These are phyloP conservation scores for Gliomastix tumulicola DNA, from an alignment of 2,329 filamentous ascomycete species.

Conservation along the genomic window DNA sequence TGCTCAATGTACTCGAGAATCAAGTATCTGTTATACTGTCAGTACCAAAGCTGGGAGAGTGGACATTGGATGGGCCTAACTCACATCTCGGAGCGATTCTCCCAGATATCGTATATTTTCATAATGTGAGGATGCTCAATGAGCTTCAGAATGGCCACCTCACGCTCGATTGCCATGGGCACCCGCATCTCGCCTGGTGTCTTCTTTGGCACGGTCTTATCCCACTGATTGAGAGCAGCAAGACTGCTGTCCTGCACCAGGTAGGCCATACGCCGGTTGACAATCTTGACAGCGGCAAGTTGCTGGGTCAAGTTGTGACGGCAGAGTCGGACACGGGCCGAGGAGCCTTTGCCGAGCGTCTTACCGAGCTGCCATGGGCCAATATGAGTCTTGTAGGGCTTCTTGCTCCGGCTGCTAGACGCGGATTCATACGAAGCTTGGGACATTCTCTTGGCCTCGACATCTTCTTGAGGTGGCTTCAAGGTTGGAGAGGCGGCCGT, in stretches of 20 bases:
- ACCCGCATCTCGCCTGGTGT: constrained; percentile 61
- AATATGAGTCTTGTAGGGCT: constrained; percentile 63
- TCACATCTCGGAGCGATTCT: constrained; percentile 91
- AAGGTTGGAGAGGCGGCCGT: constrained; percentile 13
- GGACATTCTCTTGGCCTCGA: constrained; percentile 28
- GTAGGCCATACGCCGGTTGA: constrained; percentile 74
- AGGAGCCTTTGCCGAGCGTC: constrained; percentile 84
- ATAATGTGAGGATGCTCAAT: constrained; percentile 94
- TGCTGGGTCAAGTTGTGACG: constrained; percentile 74
- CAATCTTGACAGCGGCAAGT: constrained; percentile 89
- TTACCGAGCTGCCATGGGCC: constrained; percentile 91
- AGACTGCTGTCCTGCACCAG: constrained; percentile 81
- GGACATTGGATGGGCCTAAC: constrained; percentile 23
- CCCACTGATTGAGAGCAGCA: constrained; percentile 71
- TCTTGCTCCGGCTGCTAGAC: constrained; percentile 29
- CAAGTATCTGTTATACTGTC: constrained; percentile 60
- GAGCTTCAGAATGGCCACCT: constrained; percentile 95
- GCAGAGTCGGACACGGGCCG: constrained; percentile 79
- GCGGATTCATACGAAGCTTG: constrained; percentile 33
- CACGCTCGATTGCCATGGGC: constrained; percentile 84
- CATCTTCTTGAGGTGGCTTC: constrained; percentile 18
- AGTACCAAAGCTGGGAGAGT: background rate
- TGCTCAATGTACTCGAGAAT: constrained; percentile 85
- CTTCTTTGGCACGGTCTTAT: constrained; percentile 47
- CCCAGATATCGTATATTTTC: constrained; percentile 93